Base-by-base conservation (phyloP, 2,329 filamentous ascomycete species). In the Aureobasidium sp. region DNA sequence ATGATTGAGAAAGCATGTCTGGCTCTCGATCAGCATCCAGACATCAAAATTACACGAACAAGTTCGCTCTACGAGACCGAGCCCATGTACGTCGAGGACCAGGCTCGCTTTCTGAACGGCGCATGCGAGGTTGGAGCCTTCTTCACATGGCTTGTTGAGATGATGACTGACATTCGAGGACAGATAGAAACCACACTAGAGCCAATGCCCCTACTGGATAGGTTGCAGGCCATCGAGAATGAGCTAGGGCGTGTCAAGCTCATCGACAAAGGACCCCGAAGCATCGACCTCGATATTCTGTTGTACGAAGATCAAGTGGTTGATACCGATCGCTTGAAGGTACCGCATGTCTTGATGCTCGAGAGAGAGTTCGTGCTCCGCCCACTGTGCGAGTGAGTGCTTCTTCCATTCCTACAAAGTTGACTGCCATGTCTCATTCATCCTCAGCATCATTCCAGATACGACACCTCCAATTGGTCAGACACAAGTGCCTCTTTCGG, bases 41-140 rank as follows among this genome's bases (percentile, higher is more conserved):
- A 85, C 37, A 90, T 97, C 70, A 83, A 76, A 59, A 82, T 99
- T 42, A 81, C 85, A 69, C 82, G 87, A 68, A 96, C 93, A 0
- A 97, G 93, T 73, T 88, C 86, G 64, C 79, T 99, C 3, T 99
- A 94, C 83, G 91, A 97, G 77, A 99, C 93, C 3, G 86, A 90
- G 68, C 91, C 94, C 24, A 99, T 99, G 94, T 99, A 99, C 74
- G 89, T 97, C 66, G 78, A 89, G 65, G 88, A 97, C 65, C 94
- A 99, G 73, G 86, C 86, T 65, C 83, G 84, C 33, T 99, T 99
- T 71, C 78, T 97, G 52, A 99, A 99, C 72, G 94, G 91, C 22
- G 92, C 87, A 62, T 96, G 91, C 73, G 90, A 96, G 85, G 91
- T 95, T 72, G 85, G 79, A 19, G 22, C 19, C 35, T 24, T 9